Base-by-base conservation (phyloP, 129 eudicot genomes). In the Saposhnikovia divaricata region DNA sequence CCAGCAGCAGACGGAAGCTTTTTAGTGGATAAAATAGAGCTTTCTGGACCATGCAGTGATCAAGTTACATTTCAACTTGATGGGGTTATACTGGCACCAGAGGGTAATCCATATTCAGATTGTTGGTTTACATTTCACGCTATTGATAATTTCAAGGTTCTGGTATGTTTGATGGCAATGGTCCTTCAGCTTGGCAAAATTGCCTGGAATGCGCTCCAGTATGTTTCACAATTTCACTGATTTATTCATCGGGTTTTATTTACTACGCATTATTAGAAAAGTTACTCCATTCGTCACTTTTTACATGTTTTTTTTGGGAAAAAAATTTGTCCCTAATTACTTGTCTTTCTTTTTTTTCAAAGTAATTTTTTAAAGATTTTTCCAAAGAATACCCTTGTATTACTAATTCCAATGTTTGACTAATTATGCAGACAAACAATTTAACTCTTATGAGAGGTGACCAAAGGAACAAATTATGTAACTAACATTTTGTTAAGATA, bases 111-210 rank as follows among this genome's bases (percentile, higher is more conserved):
- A 37, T 44, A 72, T 37, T 4, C 48, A 19, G 76, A 3, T 72
- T 1, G 14, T 10, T 72, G 76, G 76, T 72, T 72, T 40, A 18
- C 8, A 2, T 72, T 72, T 42, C 34, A 72, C 9, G 3, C 0
- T 0, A 21, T 72, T 3, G 6, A 4, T 72, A 34, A 21, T 19
- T 72, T 2, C 10, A 39, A 38, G 76, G 76, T 18, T 38, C 28
- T 8, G 76, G 76, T 42, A 40, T 4, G 46, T 72, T 72, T 40
- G 76, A 72, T 72, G 76, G 76, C 34, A 72, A 72, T 72, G 76
- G 76, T 37, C 48, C 76, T 40, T 38, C 76, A 4, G 76, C 48
- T 40, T 72, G 76, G 76, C 3, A 19, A 42, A 5, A 72, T 16
- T 38, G 76, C 25, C 45, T 50, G 11, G 5, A 0, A 15, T 44